Percentiles rank a stretch among this genome's conserved stretches.
Evolutionary conservation across 352 stramenopile species (phyloP).

Genomic region (Phytophthora capsici): DNA sequence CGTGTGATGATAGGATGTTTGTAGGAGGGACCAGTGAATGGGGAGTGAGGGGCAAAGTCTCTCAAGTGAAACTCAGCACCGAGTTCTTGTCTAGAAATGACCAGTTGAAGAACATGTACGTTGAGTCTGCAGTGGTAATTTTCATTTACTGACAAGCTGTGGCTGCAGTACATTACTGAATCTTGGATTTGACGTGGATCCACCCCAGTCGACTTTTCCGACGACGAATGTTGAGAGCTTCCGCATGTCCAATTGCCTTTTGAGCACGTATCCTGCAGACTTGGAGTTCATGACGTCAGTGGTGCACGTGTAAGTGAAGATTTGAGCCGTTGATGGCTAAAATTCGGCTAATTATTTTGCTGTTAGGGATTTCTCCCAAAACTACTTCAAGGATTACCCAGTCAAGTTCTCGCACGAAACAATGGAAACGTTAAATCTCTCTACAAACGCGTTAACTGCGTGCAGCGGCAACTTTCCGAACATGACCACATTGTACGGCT

Average conservation of each 20-base stretch:
- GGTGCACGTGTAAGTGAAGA: slow-evolving; percentile 49
- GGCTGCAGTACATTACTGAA: slow-evolving; percentile 57
- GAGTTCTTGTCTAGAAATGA: slow-evolving; percentile 43
- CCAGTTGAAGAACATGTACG: slow-evolving; percentile 52
- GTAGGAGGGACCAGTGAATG: slow-evolving; percentile 52
- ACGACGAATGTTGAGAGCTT: slow-evolving; percentile 53
- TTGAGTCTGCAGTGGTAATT: slow-evolving; percentile 3
- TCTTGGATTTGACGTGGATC: slow-evolving; percentile 47
- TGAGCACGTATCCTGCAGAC: slow-evolving; percentile 60
- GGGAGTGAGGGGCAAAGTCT: slow-evolving; percentile 53
- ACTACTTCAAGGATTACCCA: slow-evolving; percentile 63
- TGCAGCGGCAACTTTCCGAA: slow-evolving; percentile 59
- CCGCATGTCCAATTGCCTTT: slow-evolving; percentile 59
- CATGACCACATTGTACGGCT: slow-evolving; percentile 56
- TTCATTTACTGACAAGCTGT: slow-evolving; percentile 6
- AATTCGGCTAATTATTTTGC: background rate
- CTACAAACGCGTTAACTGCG: slow-evolving; percentile 52
- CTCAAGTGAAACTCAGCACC: slow-evolving; percentile 40
- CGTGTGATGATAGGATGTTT: slow-evolving; percentile 42
- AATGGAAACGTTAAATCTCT: slow-evolving; percentile 60
- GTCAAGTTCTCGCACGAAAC: slow-evolving; percentile 53
- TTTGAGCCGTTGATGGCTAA: background rate
- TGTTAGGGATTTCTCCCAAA: slow-evolving; percentile 61
- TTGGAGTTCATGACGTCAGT: slow-evolving; percentile 56
- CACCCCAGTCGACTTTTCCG: slow-evolving; percentile 57